Evolutionary conservation across 129 eudicot genomes (phyloP).

Genomic region (Tanacetum coccineum): DNA sequence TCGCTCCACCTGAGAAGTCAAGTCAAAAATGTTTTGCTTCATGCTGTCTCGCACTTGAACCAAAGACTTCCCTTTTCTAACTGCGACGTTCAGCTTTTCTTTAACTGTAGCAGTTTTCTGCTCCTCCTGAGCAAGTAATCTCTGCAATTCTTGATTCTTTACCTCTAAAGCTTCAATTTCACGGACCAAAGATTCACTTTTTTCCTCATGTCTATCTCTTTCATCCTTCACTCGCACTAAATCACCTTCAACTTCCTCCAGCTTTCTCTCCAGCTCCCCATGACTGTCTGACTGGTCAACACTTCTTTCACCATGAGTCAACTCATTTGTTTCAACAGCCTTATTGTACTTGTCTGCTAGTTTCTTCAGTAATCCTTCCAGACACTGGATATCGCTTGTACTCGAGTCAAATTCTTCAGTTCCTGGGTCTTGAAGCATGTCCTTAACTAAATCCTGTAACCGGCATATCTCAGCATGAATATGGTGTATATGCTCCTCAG

Average conservation of each 20-base stretch:
- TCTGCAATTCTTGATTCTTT: no score
- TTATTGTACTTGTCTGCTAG: slow-evolving; percentile 40
- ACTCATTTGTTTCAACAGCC: slow-evolving; percentile 19
- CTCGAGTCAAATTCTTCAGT: slow-evolving; percentile 41
- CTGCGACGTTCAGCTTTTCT: no score
- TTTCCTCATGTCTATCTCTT: no score
- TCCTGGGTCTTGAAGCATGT: slow-evolving; percentile 52
- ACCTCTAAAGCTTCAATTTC: no score
- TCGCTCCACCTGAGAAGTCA: slow-evolving; percentile 55
- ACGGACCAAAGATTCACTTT: no score
- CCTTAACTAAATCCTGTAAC: slow-evolving; percentile 46
- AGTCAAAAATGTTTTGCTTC: slow-evolving; percentile 73
- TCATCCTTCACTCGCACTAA: no score
- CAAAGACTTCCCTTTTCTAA: slow-evolving; percentile 30
- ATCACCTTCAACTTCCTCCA: no score
- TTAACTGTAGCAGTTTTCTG: no score
- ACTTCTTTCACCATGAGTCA: slow-evolving; percentile 34
- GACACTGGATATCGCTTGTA: slow-evolving; percentile 34
- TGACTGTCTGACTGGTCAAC: slow-evolving; percentile 20
- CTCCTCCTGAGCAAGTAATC: no score
- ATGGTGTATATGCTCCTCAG: no score
- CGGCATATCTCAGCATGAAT: no score
- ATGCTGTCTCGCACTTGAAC: slow-evolving; percentile 86
- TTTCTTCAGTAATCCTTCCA: slow-evolving; percentile 52
- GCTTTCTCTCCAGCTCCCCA: slow-evolving; percentile 43